Percentiles rank a stretch among this genome's conserved stretches.
phyloP scores from a whole-genome alignment of 129 eudicot genomes.

The Escallonia herrerae region DNA sequence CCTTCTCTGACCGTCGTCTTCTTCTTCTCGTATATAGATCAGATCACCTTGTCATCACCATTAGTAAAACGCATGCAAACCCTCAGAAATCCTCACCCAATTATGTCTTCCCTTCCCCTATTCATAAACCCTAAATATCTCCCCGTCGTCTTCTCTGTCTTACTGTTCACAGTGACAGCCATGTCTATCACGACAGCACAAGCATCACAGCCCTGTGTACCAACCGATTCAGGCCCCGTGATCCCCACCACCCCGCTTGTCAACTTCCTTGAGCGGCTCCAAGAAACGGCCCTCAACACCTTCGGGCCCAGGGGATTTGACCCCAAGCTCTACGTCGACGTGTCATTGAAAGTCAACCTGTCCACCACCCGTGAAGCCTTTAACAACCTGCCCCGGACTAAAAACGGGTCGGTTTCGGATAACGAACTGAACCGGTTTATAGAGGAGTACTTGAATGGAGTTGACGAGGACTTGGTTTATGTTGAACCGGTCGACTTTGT shows the following conservation, averaged over 20 bases:
- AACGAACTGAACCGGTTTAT: constrained; percentile 40
- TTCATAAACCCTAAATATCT: neutral
- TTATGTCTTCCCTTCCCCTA: neutral
- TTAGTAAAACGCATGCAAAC: no score
- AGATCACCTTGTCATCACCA: no score
- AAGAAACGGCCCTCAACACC: constrained; percentile 56
- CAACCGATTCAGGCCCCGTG: constrained; percentile 45
- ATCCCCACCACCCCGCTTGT: constrained; percentile 71
- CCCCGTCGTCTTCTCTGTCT: constrained; percentile 4
- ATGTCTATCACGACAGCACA: neutral
- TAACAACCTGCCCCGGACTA: constrained; percentile 25
- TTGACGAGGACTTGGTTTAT: constrained; percentile 56
- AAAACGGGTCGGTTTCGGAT: constrained; percentile 45
- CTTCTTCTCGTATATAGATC: no score
- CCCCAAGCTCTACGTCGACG: constrained; percentile 68
- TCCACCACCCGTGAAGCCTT: constrained; percentile 40
- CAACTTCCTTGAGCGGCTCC: constrained; percentile 48
- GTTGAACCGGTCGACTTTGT: constrained; percentile 67
- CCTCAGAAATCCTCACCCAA: neutral
- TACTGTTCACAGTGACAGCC: constrained; percentile 15
- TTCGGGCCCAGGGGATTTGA: constrained; percentile 61
- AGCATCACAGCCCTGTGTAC: constrained; percentile 11
- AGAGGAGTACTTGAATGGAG: constrained; percentile 32
- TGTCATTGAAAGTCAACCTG: constrained; percentile 59
- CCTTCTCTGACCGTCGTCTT: no score